Base-by-base conservation (phyloP, 805 yeast genomes). In the Candida germanica region DNA sequence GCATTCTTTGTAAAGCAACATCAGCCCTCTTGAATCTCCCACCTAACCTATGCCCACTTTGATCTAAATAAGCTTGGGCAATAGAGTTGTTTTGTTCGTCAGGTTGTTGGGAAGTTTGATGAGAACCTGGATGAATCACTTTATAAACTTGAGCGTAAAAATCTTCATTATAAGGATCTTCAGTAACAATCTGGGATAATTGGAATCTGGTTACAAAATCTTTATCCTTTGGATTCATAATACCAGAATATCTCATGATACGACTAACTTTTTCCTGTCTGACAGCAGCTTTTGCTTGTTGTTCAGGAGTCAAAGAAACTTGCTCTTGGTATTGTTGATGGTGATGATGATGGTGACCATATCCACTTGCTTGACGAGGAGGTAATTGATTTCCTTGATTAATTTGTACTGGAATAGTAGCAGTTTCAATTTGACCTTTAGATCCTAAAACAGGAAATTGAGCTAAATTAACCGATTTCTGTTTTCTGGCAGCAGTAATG, bases 221-320 rank as follows among this genome's bases (percentile, higher is more conserved):
- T 65, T 89, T 89, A 60, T 93, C 98, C 66, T 91, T 85, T 39
- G 96, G 95, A 51, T 88, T 87, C 98, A 93, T 93, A 45, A 93
- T 78, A 45, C 97, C 97, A 19, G 93, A 84, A 65, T 82, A 87
- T 53, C 78, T 80, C 54, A 84, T 72, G 50, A 87, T 85, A 45
- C 83, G 73, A 31, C 79, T 73, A 33, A 83, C 88, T 56, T 85
- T 83, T 41, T 80, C 81, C 46, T 81, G 87, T 65, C 93, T 80
- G 31, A 66, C 68, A 38, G 79, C 73, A 38, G 79, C 67, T 47
- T 78, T 73, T 45, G 77, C 81, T 56, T 81, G 81, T 54, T 84
- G 89, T 51, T 83, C 91, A 6, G 84, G 85, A 27, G 83, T 68
- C 49, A 40, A 44, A 37, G 51, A 54, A 15, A 54, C 62, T 29